Percentiles rank a stretch among this genome's conserved stretches.
phyloP scores from a whole-genome alignment of 208 protist species.

The Acanthamoeba royreba region DNA sequence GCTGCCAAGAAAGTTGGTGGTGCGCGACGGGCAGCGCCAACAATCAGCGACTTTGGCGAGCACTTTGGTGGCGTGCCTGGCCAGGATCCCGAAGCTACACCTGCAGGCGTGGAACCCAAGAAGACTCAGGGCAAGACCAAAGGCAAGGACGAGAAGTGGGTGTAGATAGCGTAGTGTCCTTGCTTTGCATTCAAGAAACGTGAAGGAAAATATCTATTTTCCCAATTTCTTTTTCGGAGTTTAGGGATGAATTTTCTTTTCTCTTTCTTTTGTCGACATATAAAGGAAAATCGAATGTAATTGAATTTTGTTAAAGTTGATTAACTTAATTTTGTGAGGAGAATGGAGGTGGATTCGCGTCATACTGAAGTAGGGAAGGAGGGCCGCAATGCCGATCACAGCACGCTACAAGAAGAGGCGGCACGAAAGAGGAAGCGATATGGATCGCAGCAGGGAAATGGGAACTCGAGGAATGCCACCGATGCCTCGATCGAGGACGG shows the following conservation, averaged over 20 bases:
- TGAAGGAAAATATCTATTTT: no score
- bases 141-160: not conserved
- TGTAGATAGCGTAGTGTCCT: not conserved
- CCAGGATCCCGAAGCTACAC: not conserved
- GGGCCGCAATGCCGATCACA: not conserved
- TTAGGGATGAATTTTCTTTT: not conserved
- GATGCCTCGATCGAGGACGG: not conserved
- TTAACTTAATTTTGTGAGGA: no score
- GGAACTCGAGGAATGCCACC: not conserved
- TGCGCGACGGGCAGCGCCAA: not conserved
- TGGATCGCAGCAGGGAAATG: not conserved
- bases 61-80: not conserved
- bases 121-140: no score
- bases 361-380: no score
- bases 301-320: no score
- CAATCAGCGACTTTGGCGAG: conserved; percentile 3
- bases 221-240: not conserved
- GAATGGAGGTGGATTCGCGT: not conserved
- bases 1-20: not conserved
- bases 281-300: no score
- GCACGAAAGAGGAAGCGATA: not conserved
- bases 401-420: not conserved
- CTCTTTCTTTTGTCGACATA: not conserved
- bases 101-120: no score
- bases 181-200: no score